Evolutionary conservation across 352 stramenopile species (phyloP).

Genomic region (Phytophthora hybrid): DNA sequence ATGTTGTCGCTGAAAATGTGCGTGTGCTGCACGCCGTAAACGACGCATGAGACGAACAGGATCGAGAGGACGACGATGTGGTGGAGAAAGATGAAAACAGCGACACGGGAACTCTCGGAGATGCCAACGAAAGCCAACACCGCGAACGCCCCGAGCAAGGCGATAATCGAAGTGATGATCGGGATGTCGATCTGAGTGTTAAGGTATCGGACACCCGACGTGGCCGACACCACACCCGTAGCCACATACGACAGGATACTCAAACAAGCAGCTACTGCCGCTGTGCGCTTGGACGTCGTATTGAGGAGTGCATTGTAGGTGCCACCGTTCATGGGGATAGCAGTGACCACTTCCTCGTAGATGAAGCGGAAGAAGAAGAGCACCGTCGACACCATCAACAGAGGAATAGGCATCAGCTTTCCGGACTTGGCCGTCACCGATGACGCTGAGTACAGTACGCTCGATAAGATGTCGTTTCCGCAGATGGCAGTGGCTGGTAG

Average conservation of each 20-base stretch:
- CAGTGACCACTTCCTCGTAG: conserved; percentile 86
- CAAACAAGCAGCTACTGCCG: conserved; percentile 74
- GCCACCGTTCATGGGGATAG: conserved; percentile 86
- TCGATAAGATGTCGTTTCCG: conserved; percentile 89
- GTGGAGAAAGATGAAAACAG: conserved; percentile 82
- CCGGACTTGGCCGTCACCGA: conserved; percentile 49
- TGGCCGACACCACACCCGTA: conserved; percentile 64
- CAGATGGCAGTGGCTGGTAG: conserved; percentile 83
- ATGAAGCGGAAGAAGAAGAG: conserved; percentile 70
- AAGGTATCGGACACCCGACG: conserved; percentile 28
- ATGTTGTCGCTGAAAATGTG: conserved; percentile 75
- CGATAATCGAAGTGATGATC: not conserved
- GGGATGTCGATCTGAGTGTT: not conserved
- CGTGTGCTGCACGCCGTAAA: conserved; percentile 69
- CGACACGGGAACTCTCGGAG: conserved; percentile 75
- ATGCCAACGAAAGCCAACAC: not conserved
- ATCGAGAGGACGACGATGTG: conserved; percentile 76
- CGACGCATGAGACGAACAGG: conserved; percentile 53
- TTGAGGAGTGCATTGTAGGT: conserved; percentile 91
- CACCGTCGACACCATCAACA: conserved; percentile 65
- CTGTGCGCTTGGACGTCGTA: conserved; percentile 83
- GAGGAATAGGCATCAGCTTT: conserved; percentile 74
- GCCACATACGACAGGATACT: conserved; percentile 90
- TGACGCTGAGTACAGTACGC: conserved; percentile 64
- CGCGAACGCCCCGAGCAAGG: not conserved